These are phyloP conservation scores for Neckera pumila DNA, from an alignment of 225 moss, liverwort and hornwort species.

Conservation along the genomic window DNA sequence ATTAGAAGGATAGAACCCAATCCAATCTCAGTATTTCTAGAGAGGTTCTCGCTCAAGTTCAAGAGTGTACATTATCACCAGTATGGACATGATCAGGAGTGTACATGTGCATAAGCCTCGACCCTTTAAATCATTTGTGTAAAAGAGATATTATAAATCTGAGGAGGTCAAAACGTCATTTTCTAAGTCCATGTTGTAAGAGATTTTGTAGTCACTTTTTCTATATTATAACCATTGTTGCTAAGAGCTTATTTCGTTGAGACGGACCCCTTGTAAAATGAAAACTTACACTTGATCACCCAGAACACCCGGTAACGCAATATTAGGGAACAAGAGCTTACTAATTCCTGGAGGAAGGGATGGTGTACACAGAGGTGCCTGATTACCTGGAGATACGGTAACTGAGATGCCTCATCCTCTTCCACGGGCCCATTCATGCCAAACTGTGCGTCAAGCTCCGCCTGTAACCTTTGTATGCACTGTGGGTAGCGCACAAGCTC, in stretches of 20 bases:
- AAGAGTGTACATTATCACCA: not conserved
- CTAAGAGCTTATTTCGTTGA: not conserved
- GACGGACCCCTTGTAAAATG: not conserved
- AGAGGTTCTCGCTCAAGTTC: not conserved
- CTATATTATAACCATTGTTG: not conserved
- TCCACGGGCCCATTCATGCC: not conserved
- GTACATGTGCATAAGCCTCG: no score
- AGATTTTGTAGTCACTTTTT: not conserved
- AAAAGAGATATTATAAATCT: not conserved
- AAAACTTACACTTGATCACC: not conserved
- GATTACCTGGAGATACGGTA: conserved; percentile 23
- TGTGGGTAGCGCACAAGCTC: conserved; percentile 6
- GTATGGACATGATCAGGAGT: not conserved
- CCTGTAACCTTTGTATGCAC: not conserved
- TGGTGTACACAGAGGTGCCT: not conserved
- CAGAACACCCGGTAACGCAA: not conserved
- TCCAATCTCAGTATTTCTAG: not conserved
- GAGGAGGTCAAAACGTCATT: not conserved
- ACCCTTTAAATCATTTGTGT: not conserved
- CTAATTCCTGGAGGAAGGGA: not conserved
- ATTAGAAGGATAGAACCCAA: not conserved
- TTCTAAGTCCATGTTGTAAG: not conserved
- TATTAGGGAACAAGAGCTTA: not conserved
- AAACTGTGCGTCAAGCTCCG: conserved; percentile 14
- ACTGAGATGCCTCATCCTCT: not conserved